Base-by-base conservation (phyloP, 192 early-diverging fungal genomes). In the Mortierella claussenii region DNA sequence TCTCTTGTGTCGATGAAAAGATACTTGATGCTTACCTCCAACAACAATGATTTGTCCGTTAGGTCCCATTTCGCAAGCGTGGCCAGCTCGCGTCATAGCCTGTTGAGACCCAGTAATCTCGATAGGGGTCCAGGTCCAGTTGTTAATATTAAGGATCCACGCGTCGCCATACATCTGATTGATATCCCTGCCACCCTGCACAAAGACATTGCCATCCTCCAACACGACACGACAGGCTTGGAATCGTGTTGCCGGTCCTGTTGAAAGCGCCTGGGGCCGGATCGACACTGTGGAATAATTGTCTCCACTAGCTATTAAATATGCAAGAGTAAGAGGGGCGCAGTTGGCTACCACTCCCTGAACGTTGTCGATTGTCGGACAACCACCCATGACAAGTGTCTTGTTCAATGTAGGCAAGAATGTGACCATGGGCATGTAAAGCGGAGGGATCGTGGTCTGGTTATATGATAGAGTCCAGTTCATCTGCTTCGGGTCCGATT, bases 41-140 rank as follows among this genome's bases (percentile, higher is more conserved):
- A 67, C 65, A 26, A 67, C 3, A 0, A 76, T 28, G 42, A 76
- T 52, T 37, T 76, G 73, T 49, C 73, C 73, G 40, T 76, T 57
- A 7, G 65, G 64, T 2, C 73, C 73, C 53, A 76, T 26, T 24
- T 76, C 42, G 31, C 73, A 76, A 9, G 73, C 3, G 9, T 76
- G 73, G 20, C 64, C 73, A 4, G 73, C 73, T 31, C 73, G 56
- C 9, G 50, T 56, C 58, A 76, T 60, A 0, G 26, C 58, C 34
- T 6, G 18, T 1, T 11, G 4, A 20, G 56, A 34, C 10, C 73
- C 73, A 21, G 20, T 26, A 43, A 76, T 67, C 7, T 1, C 37
- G 17, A 56, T 31, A n/a, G 0, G 2, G 0, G 1, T 57, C 73
- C 73, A 76, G 15, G 27, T 50, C 64, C 57, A 76, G 21, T 34